Evolutionary conservation across 352 stramenopile genomes (phyloP).

Genomic region (Phytophthora pisi): DNA sequence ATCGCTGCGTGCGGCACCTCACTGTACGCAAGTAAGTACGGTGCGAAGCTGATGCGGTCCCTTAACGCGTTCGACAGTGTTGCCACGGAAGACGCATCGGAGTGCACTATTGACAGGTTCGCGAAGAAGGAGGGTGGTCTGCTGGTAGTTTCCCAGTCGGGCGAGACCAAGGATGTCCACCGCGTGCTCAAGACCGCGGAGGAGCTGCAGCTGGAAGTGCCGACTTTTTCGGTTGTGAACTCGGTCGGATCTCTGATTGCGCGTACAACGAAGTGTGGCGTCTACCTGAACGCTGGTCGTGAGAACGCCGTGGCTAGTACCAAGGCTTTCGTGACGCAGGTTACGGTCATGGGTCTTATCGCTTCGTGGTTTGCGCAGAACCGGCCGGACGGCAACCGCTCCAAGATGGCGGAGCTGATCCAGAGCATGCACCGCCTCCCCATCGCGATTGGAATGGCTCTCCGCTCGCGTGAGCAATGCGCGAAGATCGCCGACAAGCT

Average conservation of each 20-base stretch:
- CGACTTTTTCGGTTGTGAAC: constrained; percentile 96
- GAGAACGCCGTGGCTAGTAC: constrained; percentile 99
- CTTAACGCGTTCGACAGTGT: constrained; percentile 95
- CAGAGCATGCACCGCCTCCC: constrained; percentile 96
- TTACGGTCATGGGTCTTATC: constrained; percentile 91
- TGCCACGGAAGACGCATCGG: constrained; percentile 90
- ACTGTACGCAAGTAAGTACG: constrained; percentile 95
- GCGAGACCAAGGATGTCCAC: constrained; percentile 98
- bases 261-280: constrained; percentile 91
- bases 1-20: constrained; percentile 96
- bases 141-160: constrained; percentile 97
- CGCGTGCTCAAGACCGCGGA: constrained; percentile 92
- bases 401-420: constrained; percentile 91
- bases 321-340: constrained; percentile 99
- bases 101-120: constrained; percentile 91
- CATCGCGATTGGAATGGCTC: constrained; percentile 98
- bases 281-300: constrained; percentile 98
- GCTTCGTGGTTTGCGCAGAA: constrained; percentile 93
- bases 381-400: constrained; percentile 76
- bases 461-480: constrained; percentile 93
- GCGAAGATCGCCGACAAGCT: constrained; percentile 90
- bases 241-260: constrained; percentile 97
- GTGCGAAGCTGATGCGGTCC: constrained; percentile 97
- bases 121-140: constrained; percentile 88
- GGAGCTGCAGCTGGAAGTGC: constrained; percentile 66